Evolutionary conservation across 2,329 filamentous ascomycete species (phyloP).

Genomic region (Aureobasidium musti): DNA sequence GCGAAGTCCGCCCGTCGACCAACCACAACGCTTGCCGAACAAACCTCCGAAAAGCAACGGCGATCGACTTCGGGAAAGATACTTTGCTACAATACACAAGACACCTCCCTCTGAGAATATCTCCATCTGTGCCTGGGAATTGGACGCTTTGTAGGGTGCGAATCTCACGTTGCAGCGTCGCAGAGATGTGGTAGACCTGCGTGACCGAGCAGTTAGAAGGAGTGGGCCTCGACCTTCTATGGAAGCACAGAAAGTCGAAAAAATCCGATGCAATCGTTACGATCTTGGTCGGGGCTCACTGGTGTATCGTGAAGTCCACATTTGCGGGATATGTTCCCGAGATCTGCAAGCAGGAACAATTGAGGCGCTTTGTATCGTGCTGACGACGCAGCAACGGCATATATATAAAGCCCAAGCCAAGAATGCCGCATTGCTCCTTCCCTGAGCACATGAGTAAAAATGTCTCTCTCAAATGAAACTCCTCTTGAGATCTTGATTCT

Average conservation of each 20-base stretch:
- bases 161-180: too few relatives aligned
- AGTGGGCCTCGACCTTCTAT: too few relatives aligned
- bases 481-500: slow-evolving; percentile 26
- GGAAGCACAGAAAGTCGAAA: too few relatives aligned
- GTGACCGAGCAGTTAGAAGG: too few relatives aligned
- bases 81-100: not conserved
- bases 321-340: not conserved
- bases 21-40: slow-evolving; percentile 15
- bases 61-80: not conserved
- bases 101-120: not conserved
- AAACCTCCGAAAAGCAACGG: slow-evolving; percentile 18
- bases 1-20: slow-evolving; percentile 25
- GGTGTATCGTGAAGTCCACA: too few relatives aligned
- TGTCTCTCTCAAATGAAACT: slow-evolving; percentile 13
- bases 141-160: too few relatives aligned
- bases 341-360: slow-evolving; percentile 14
- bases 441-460: not conserved
- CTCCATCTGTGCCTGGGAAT: too few relatives aligned
- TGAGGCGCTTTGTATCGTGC: not conserved
- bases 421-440: not conserved
- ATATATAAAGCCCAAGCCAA: slow-evolving; percentile 4
- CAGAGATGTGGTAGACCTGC: too few relatives aligned
- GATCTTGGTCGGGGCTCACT: not conserved
- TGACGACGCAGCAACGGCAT: not conserved
- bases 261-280: too few relatives aligned